Percentiles rank a stretch among this genome's conserved stretches.
phyloP scores from a whole-genome alignment of 208 protist genomes.

The Leishmania tarentolae region DNA sequence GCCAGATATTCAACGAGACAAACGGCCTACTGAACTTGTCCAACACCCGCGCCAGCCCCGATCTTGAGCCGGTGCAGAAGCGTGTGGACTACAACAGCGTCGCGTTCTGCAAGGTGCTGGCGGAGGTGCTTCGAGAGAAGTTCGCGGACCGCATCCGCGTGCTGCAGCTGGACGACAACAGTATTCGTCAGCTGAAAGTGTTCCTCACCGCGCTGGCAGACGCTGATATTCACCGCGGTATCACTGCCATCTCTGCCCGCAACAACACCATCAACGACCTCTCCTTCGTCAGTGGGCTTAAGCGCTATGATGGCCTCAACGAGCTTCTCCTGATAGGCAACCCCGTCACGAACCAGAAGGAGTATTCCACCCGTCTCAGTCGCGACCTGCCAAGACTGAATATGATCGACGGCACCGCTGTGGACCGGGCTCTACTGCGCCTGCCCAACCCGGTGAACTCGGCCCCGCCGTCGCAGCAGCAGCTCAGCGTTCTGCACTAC shows the following conservation, averaged over 20 bases:
- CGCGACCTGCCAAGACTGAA: constrained; percentile 52
- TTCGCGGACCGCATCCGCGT: constrained; percentile 63
- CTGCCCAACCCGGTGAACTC: constrained; percentile 77
- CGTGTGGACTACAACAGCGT: constrained; percentile 88
- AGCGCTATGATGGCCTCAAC: constrained; percentile 61
- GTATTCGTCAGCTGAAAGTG: constrained; percentile 59
- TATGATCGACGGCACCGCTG: constrained; percentile 59
- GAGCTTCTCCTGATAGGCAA: constrained; percentile 79
- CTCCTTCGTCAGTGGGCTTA: constrained; percentile 57
- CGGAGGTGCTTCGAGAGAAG: constrained; percentile 64
- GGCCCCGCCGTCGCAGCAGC: constrained; percentile 21
- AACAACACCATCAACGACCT: constrained; percentile 72
- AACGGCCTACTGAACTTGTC: constrained; percentile 68
- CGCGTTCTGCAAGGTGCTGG: constrained; percentile 74
- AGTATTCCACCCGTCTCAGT: constrained; percentile 54
- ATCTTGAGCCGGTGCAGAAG: constrained; percentile 60
- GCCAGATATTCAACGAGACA: constrained; percentile 43
- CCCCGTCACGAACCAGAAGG: constrained; percentile 34
- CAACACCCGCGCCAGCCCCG: constrained; percentile 53
- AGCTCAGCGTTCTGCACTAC: constrained; percentile 37
- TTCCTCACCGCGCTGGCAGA: constrained; percentile 69
- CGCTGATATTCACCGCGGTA: constrained; percentile 57
- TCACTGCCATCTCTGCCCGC: constrained; percentile 74
- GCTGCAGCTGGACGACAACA: constrained; percentile 69
- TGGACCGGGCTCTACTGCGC: constrained; percentile 53